Base-by-base conservation (phyloP, 306 rosid species). In the Glycine tomentella region DNA sequence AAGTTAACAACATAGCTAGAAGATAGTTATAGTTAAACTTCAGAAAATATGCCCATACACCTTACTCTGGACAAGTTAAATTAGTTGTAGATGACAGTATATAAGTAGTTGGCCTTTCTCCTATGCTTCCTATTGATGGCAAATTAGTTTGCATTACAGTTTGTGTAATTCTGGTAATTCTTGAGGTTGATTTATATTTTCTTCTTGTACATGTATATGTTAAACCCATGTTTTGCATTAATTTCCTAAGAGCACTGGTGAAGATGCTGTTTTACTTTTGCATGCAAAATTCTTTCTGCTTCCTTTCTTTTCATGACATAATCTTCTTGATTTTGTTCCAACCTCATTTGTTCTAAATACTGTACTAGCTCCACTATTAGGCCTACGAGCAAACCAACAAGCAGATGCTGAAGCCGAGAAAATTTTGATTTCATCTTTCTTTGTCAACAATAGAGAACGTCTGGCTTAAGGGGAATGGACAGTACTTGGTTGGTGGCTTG, bases 321-420 rank as follows among this genome's bases (percentile, higher is more conserved):
- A 68, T 79, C 33, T 53, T 38, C 55, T 75, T 79, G 80, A 66
- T 67, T 76, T 74, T 82, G 12, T 85, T 87, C 31, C 91, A 93
- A 97, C 88, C 9, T 6, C 74, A 8, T 90, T 72, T 77, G 82
- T 91, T 75, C 72, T 83, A 55, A 44, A 91, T 69, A 80, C 92
- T 20, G 83, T 90, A 57, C 91, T 93, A 40, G 98, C 90, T 76
- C 94, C 98, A 48, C 56, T 36, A 7, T 31, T 93, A 85, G 99
- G 98, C 45, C 75, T 79, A 73, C 80, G 50, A 48, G 42, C 48
- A n/a, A 88, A 86, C 77, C 88, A 87, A 77, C 81, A 88, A 88
- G 93, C 89, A 69, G 99, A 94, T 62, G 85, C 86, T 46, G 89
- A 88, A 87, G 94, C 90, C 25, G 94, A 90, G 88, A 87, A 81